Evolutionary conservation across 2,329 filamentous ascomycete species (phyloP).

Genomic region (Calcarisporium arbuscula): DNA sequence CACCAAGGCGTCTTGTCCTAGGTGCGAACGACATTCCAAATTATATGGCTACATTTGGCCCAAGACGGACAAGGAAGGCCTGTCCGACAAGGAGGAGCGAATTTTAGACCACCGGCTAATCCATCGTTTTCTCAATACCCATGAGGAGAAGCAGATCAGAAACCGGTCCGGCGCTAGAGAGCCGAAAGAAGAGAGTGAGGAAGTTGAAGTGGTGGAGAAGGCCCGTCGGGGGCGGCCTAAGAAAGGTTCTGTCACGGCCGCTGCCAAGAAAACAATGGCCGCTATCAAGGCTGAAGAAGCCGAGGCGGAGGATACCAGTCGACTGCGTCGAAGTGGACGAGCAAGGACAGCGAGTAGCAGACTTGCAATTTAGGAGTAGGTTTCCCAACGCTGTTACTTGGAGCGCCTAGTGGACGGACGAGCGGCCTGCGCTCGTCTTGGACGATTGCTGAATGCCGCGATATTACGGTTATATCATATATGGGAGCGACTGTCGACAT

Average conservation of each 20-base stretch:
- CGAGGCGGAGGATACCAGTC: constrained; percentile 1
- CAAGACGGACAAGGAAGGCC: constrained; percentile 79
- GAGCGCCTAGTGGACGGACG: background rate
- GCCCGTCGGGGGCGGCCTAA: constrained; percentile 17
- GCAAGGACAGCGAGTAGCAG: constrained; percentile 26
- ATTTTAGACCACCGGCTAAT: constrained; percentile 81
- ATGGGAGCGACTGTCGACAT: too few relatives aligned
- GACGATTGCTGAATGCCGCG: too few relatives aligned
- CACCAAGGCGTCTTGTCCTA: constrained; percentile 77
- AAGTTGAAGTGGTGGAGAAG: constrained; percentile 15
- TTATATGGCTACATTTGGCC: constrained; percentile 94
- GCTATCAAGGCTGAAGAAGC: constrained; percentile 2
- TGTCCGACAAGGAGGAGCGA: constrained; percentile 62
- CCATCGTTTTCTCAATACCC: constrained; percentile 71
- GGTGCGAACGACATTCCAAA: constrained; percentile 93
- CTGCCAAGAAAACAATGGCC: constrained; percentile 2
- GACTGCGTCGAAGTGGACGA: constrained; percentile 27
- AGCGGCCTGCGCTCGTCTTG: too few relatives aligned
- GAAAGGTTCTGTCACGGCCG: constrained; percentile 7
- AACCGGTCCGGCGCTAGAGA: constrained; percentile 25
- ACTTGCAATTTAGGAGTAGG: constrained; percentile 14
- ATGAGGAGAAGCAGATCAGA: constrained; percentile 56
- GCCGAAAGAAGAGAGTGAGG: constrained; percentile 19
- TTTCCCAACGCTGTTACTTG: background rate
- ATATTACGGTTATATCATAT: too few relatives aligned